Base-by-base conservation (phyloP, 129 eudicot genomes). In the Apium graveolens region DNA sequence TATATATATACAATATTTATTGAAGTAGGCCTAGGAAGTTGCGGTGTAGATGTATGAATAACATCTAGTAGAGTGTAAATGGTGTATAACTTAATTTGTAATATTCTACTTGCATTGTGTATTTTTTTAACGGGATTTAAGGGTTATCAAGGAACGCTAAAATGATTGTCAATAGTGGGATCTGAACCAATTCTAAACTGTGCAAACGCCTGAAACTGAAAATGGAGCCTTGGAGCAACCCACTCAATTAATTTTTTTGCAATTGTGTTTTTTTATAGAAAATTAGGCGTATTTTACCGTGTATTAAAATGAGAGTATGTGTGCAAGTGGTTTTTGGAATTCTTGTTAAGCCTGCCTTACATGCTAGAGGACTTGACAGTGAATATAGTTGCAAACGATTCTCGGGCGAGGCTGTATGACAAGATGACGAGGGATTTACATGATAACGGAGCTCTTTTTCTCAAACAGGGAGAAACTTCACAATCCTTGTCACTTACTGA, bases 391-490 rank as follows among this genome's bases (percentile, higher is more conserved):
- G 82, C 60, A 70, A 68, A 87, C 85, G 90, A 78, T 76, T 70
- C 84, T 70, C 82, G 98, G 87, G 75, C 83, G 32, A 86, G 84
- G 60, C 70, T 95, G 78, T 95, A 95, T 77, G 87, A 85, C 41
- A 86, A 88, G 85, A 85, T 95, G 97, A 87, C 82, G 21, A 90
- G 81, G 84, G 93, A 91, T 81, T 86, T 95, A 85, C 90, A 95
- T 79, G 93, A 91, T 76, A 90, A 90, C 32, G 98, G 97, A 63
- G 90, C 96, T n/a, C 90, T 84, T 73, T 95, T 95, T 81, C 89
- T 95, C 31, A 90, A 85, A 75, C 88, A 87, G 35, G 97, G 98
- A 34, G 84, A 91, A 82, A 95, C 98, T 79, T 91, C 98, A 51
- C 98, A 95, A 65, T 90, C 96, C 24, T 79, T 95, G 78, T 84